Percentiles rank a stretch among this genome's conserved stretches.
These are phyloP conservation scores for Adenanthera pavonina DNA, from an alignment of 306 rosid species.

Conservation along the genomic window DNA sequence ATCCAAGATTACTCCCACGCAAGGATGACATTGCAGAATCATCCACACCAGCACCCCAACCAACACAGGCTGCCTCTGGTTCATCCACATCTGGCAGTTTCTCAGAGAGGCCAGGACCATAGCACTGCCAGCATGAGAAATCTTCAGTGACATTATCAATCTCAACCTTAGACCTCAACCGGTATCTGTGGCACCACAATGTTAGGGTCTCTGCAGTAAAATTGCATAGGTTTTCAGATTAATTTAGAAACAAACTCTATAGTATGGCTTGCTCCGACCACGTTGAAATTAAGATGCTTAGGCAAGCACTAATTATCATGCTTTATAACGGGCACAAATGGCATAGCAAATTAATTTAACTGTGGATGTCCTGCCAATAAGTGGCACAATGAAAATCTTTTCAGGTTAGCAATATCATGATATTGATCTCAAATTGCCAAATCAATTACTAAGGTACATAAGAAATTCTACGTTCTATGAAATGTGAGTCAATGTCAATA, in stretches of 20 bases:
- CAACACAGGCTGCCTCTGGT: conserved; percentile 84
- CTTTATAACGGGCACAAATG: background rate
- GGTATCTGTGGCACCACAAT: conserved; percentile 63
- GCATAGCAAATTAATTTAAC: background rate
- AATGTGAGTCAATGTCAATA: background rate
- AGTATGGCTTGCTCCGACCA: background rate
- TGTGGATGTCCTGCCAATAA: background rate
- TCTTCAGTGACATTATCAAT: conserved; percentile 74
- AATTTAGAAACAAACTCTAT: background rate
- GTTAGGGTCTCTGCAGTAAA: conserved; percentile 27
- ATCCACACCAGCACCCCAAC: conserved; percentile 84
- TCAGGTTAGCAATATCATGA: background rate
- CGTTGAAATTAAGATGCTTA: background rate
- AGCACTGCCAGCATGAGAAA: conserved; percentile 90
- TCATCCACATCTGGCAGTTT: conserved; percentile 59
- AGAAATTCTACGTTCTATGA: background rate
- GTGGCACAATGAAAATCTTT: background rate
- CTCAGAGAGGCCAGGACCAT: conserved; percentile 55
- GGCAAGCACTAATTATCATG: conserved; percentile 8
- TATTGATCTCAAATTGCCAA: conserved; percentile 2
- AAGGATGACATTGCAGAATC: conserved; percentile 63
- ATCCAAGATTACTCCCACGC: conserved; percentile 59
- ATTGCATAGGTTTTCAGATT: background rate
- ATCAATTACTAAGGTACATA: background rate
- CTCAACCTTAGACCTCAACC: conserved; percentile 95